phyloP scores from a whole-genome alignment of 169 alveolate species.

The Pseudocohnilembus persalinus region DNA sequence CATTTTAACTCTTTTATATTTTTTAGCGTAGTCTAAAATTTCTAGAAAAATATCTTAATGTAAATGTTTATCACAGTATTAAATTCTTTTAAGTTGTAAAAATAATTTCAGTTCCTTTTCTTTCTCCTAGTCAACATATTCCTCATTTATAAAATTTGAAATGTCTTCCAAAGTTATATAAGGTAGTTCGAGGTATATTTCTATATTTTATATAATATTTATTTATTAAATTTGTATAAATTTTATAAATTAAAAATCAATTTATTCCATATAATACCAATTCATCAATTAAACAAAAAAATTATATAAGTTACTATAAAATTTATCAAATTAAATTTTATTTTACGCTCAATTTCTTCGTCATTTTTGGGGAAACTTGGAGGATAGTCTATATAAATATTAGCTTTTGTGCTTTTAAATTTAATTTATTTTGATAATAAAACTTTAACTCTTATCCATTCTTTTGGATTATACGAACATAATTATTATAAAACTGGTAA shows the following conservation, averaged over 20 bases:
- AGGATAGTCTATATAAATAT: background rate
- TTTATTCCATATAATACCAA: no score
- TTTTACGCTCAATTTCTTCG: background rate
- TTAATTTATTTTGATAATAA: background rate
- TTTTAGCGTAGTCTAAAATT: background rate
- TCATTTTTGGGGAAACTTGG: background rate
- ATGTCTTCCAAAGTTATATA: background rate
- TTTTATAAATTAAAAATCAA: no score
- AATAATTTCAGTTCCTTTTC: background rate
- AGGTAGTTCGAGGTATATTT: background rate
- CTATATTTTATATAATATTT: no score
- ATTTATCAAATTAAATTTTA: no score
- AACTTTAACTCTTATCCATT: background rate
- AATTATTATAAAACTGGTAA: background rate
- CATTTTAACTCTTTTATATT: background rate
- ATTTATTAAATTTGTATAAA: no score
- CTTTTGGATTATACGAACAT: no score
- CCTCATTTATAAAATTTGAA: background rate
- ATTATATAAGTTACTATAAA: no score
- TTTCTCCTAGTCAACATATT: background rate
- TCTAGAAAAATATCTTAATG: background rate
- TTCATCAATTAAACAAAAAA: no score
- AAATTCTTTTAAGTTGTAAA: background rate
- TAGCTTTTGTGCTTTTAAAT: background rate
- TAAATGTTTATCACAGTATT: background rate